phyloP scores from a whole-genome alignment of 371 early-diverging fungal species.

The Mortierella sp. region DNA sequence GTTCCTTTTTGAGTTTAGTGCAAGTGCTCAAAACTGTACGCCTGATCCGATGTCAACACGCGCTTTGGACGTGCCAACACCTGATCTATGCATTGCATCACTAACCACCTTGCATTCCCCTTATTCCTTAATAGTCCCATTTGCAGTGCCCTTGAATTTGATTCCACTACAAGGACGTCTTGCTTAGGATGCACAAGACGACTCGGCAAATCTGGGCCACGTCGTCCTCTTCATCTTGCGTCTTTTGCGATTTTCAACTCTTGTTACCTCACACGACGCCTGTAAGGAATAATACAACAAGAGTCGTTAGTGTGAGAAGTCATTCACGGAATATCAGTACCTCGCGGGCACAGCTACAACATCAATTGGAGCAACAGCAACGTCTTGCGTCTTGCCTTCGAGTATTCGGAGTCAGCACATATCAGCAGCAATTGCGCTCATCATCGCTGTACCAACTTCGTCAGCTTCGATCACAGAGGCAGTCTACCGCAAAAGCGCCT shows the following conservation, averaged over 20 bases:
- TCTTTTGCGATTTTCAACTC: conserved; percentile 52
- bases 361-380: conserved; percentile 14
- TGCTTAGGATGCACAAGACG: conserved; percentile 49
- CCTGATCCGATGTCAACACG: neutral
- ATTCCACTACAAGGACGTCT: neutral
- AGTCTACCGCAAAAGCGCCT: conserved; percentile 10
- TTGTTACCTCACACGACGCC: conserved; percentile 12
- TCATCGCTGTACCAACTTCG: conserved; percentile 2
- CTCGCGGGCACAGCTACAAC: conserved; percentile 24
- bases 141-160: neutral
- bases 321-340: conserved; percentile 4
- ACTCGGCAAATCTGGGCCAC: conserved; percentile 51
- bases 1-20: neutral
- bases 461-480: conserved; percentile 9
- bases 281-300: conserved; percentile 3
- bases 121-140: neutral
- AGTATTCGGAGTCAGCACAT: conserved; percentile 17
- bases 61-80: neutral
- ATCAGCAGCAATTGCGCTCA: conserved; percentile 3
- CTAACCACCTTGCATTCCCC: neutral
- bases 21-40: neutral
- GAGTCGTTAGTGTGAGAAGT: conserved; percentile 4
- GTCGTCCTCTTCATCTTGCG: conserved; percentile 39
- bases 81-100: neutral
- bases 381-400: conserved; percentile 13